phyloP scores from a whole-genome alignment of 805 yeast species.

The Candida yuanshanica region DNA sequence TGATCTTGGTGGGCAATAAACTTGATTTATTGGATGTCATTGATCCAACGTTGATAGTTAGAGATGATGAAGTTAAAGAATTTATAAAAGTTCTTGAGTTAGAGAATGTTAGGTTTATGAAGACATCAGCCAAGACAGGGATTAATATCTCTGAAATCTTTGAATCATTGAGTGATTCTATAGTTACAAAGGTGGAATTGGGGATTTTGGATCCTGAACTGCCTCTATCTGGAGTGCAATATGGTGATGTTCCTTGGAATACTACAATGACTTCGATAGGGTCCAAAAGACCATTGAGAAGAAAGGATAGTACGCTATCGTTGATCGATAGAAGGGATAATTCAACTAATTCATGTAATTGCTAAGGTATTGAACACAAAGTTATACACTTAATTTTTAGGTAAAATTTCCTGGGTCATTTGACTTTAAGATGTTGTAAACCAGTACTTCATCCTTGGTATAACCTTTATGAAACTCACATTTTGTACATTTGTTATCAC shows the following conservation, averaged over 20 bases:
- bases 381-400: not conserved
- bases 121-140: conserved; percentile 37
- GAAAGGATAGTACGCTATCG: not conserved
- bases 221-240: conserved; percentile 42
- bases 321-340: not conserved
- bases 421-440: not conserved
- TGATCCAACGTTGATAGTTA: conserved; percentile 27
- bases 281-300: not conserved
- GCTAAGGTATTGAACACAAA: not conserved
- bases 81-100: conserved; percentile 21
- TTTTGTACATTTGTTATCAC: conserved; percentile 2
- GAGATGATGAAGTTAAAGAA: conserved; percentile 28
- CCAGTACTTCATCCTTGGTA: conserved; percentile 1
- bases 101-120: conserved; percentile 29
- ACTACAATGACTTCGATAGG: not conserved
- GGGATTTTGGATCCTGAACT: conserved; percentile 44
- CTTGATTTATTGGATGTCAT: conserved; percentile 18
- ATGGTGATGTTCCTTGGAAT: conserved; percentile 34
- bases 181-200: conserved; percentile 40
- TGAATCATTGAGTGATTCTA: conserved; percentile 31
- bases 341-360: conserved; percentile 36
- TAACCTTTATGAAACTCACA: conserved; percentile 8
- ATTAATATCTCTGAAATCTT: conserved; percentile 38
- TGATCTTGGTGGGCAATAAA: conserved; percentile 32
- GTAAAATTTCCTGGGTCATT: not conserved